Base-by-base conservation (phyloP, 768 basidiomycete species). In the Phanerochaete sordida region DNA sequence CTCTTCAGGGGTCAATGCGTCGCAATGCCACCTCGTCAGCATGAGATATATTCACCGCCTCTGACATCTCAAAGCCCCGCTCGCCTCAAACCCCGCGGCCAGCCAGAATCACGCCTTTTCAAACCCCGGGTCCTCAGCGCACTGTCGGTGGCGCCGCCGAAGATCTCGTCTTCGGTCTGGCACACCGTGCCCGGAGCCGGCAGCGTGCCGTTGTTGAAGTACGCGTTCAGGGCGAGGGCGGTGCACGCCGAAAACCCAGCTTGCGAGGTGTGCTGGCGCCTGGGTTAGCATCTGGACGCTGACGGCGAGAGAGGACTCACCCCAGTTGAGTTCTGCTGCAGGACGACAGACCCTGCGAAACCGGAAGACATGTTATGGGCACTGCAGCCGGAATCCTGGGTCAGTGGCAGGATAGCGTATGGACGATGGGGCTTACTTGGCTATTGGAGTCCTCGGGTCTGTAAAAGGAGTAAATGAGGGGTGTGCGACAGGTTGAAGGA, bases 201-300 rank as follows among this genome's bases (percentile, higher is more conserved):
- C 11, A 70, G 50, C 7, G 48, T 62, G 23, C 68, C 68, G 9
- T 70, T 58, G 11, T 58, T 54, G 64, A 70, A 69, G 61, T 70
- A 70, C 9, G 52, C 56, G 3, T 64, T 65, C 55, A 70, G 64
- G 28, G 56, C 53, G 33, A 62, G 65, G 2, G 57, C 59, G 12
- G 69, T 69, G 53, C 63, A 68, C 1, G 60, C 54, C 7, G 63
- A 66, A 2, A 61, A 56, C 7, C 54, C 66, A 26, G 68, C 51
- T 15, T 62, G 28, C 6, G 65, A 64, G 45, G 61, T 65, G 54
- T 68, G 66, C 65, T 67, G 48, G 13, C 9, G 19, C n/a, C n/a
- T n/a, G 31, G 11, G n/a, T n/a, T 19, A 53, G 21, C 31, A 35
- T 31, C 28, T 31, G 31, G 23, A 26, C 5, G 24, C n/a, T 43